phyloP scores from a whole-genome alignment of 2,329 filamentous ascomycete species.

The Cryoendolithus antarcticus region DNA sequence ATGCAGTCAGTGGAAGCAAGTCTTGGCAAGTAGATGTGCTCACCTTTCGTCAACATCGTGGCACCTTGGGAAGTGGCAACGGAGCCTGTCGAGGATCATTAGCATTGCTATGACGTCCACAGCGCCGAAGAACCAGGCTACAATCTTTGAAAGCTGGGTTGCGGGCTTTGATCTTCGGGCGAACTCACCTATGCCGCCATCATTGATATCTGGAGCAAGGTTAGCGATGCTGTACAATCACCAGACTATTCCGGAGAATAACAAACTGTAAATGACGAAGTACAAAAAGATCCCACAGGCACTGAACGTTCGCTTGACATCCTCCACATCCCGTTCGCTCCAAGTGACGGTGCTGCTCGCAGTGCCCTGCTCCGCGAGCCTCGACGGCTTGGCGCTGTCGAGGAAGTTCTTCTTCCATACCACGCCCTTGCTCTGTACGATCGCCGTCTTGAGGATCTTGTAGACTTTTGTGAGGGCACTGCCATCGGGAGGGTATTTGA shows the following conservation, averaged over 20 bases:
- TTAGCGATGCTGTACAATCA: too few species aligned
- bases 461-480: slow-evolving; percentile 11
- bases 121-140: too few species aligned
- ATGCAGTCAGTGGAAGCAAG: slow-evolving; percentile 1
- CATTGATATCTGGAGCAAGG: too few species aligned
- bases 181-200: too few species aligned
- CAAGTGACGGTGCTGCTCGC: slow-evolving; percentile 28
- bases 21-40: slow-evolving; percentile 30
- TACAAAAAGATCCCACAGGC: slow-evolving; percentile 51
- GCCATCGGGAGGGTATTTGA: slow-evolving; percentile 14
- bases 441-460: slow-evolving; percentile 11
- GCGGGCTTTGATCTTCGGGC: too few species aligned
- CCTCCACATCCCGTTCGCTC: slow-evolving; percentile 58
- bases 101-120: slow-evolving; percentile 15
- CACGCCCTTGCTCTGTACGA: slow-evolving; percentile 12
- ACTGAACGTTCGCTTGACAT: slow-evolving; percentile 35
- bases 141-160: too few species aligned
- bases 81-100: slow-evolving; percentile 8
- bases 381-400: slow-evolving; percentile 12
- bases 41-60: slow-evolving; percentile 17
- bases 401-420: slow-evolving; percentile 14
- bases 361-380: slow-evolving; percentile 6
- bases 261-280: slow-evolving; percentile 28
- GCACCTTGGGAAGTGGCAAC: slow-evolving; percentile 11
- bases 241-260: too few species aligned